phyloP scores from a whole-genome alignment of 2,329 filamentous ascomycete species.

The Colletotrichum navitas region DNA sequence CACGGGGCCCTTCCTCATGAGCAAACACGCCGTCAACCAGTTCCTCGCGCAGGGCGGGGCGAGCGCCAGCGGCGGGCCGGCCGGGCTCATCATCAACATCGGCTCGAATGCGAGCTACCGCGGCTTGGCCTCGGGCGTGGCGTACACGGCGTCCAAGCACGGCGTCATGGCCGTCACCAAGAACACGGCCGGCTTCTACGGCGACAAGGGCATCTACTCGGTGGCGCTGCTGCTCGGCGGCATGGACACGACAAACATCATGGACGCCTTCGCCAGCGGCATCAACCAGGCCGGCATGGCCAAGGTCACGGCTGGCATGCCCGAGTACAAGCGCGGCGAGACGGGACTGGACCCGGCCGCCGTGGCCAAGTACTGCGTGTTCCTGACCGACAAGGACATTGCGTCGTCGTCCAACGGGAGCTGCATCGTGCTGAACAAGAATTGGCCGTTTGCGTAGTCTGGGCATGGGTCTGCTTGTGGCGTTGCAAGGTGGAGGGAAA shows the following conservation, averaged over 20 bases:
- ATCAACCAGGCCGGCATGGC: constrained; percentile 52
- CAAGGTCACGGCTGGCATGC: constrained; percentile 46
- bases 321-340: constrained; percentile 48
- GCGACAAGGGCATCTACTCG: constrained; percentile 60
- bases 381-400: constrained; percentile 52
- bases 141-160: constrained; percentile 68
- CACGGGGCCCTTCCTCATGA: constrained; percentile 66
- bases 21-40: constrained; percentile 63
- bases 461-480: background rate
- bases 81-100: constrained; percentile 46
- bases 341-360: constrained; percentile 50
- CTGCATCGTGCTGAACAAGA: constrained; percentile 51
- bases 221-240: constrained; percentile 39
- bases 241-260: constrained; percentile 41
- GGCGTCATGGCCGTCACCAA: constrained; percentile 66
- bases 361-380: constrained; percentile 56
- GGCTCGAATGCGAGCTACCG: constrained; percentile 40
- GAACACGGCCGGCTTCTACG: constrained; percentile 70
- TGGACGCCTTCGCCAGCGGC: constrained; percentile 55
- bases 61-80: constrained; percentile 30
- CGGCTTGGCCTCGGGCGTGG: constrained; percentile 52
- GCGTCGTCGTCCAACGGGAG: constrained; percentile 51
- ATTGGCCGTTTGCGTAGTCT: constrained; percentile 52
- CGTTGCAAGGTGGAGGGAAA: background rate
- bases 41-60: constrained; percentile 55